Evolutionary conservation across 208 protist genomes (phyloP), one percentile per base, ranked within the genome.

Genomic region (Trypanosoma platydactyli): DNA sequence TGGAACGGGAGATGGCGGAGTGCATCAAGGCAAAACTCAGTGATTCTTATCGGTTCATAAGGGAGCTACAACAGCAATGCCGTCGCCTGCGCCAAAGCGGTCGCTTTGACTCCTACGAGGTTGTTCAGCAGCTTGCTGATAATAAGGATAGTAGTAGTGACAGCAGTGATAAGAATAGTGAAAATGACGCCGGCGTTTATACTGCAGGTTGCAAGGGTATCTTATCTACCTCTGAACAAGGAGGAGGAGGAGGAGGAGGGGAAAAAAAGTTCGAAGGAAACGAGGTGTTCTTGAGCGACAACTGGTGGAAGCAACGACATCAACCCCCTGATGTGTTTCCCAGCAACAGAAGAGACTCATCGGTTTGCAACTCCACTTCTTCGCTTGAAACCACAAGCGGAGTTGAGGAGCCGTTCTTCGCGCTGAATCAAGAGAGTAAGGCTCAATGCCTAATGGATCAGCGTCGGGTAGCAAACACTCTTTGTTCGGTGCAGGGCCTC

Each of bases 31-130:
- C 42, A n/a, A 44, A 52, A 35, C 52, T 68, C 33, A 44, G 7
- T 3, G 53, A 53, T 29, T 48, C 63, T 0, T 42, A 68, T 24
- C 35, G 53, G 1, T 68, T 68, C 52, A 58, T 68, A 38, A n/a
- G 52, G 22, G 63, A 68, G 29, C 42, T 68, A 16, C 63, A 68
- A 40, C 20, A 41, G 5, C 63, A 68, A 29, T 68, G 63, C 53
- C 33, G 63, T n/a, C 63, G 50, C 27, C 53, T 68, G 22, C 63
- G 63, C 15, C 63, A 53, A 42, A 60, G 63, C 52, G 63, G 63
- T 12, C 63, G 63, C 33, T 52, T 61, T 22, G 53, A 68, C 49
- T n/a, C 22, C 7, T 58, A 50, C 18, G 61, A 67, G 25, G 22
- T 67, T n/a, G 54, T 58, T 38, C 18, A 58, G 11, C 33, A 58